phyloP scores from a whole-genome alignment of 495 filamentous ascomycete species.

The Aspergillus kassunensis region DNA sequence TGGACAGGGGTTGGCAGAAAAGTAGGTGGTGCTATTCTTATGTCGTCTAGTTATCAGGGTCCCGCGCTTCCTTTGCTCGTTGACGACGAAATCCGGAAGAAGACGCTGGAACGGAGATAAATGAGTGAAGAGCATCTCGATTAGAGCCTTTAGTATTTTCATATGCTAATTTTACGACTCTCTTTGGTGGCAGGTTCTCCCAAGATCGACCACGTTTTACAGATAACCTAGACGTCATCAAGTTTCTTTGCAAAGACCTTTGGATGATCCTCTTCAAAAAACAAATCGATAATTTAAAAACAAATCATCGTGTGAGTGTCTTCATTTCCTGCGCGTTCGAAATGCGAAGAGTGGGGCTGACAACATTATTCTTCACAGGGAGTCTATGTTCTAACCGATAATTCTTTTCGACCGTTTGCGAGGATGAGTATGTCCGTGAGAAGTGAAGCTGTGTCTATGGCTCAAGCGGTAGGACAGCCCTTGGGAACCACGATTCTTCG shows the following conservation, averaged over 20 bases:
- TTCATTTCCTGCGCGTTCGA: not conserved
- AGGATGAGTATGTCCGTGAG: slow-evolving; percentile 78
- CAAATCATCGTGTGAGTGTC: slow-evolving; percentile 77
- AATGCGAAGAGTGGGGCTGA: not conserved
- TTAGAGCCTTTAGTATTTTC: not conserved
- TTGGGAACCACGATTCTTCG: not conserved
- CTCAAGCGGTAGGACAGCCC: slow-evolving; percentile 68
- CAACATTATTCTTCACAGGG: slow-evolving; percentile 47
- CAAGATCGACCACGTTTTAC: slow-evolving; percentile 80
- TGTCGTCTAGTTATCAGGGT: no score
- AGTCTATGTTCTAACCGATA: slow-evolving; percentile 94
- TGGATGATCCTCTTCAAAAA: slow-evolving; percentile 94
- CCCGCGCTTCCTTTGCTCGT: no score
- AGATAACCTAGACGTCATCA: slow-evolving; percentile 87
- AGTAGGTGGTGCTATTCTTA: no score
- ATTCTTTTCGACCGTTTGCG: slow-evolving; percentile 80
- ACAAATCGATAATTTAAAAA: slow-evolving; percentile 97
- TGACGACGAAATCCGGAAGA: no score
- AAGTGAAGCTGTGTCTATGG: slow-evolving; percentile 64
- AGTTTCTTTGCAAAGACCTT: slow-evolving; percentile 96
- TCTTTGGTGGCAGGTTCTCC: slow-evolving; percentile 61
- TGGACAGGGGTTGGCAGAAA: slow-evolving; percentile 86
- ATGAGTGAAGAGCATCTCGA: no score
- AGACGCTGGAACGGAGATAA: no score
- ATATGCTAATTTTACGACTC: not conserved